Base-by-base conservation (phyloP, 768 basidiomycete species). In the Phaeolepiota aurea region DNA sequence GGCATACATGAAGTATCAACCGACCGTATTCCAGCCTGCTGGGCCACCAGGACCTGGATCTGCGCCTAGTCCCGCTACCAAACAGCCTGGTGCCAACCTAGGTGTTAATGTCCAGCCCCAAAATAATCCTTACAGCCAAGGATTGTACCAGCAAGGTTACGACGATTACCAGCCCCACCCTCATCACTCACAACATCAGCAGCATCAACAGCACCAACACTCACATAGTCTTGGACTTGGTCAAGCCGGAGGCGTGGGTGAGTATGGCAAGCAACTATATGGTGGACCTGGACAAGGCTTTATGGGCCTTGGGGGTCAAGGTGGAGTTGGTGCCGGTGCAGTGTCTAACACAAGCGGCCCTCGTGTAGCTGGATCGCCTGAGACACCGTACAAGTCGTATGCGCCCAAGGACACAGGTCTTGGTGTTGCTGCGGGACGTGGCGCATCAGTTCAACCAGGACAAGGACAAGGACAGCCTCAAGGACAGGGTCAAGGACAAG, bases 311-410 rank as follows among this genome's bases (percentile, higher is more conserved):
- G 69, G 77, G 16, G 62, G 63, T 20, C 70, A 71, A 41, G 59
- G 57, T 0, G 57, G 61, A 0, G 61, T 66, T 34, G 55, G 64
- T 32, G 57, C 57, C 12, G 65, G 57, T 1, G 62, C 66, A 47
- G 58, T 69, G 0, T 54, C 64, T 14, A 63, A 58, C 44, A 55
- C 69, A 15, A 64, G 69, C 25, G 79, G 72, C 3, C 72, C 73
- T 9, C 62, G 72, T 11, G 66, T 68, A 14, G 74, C 71, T 22
- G 65, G 68, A 11, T 85, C 83, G 4, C 84, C 85, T 1, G 86
- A 87, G 58, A 63, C 76, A 5, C 63, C 81, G 12, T 87, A 85
- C 62, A 87, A 88, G 54, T 79, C 82, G 9, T 87, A 87, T 52
- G 74, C 72, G 3, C 64, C 71, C 9, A 84, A 85, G 64, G 85